Conservation (phyloP, 257 asterid genomes). For the Ehretia macrophylla region DNA sequence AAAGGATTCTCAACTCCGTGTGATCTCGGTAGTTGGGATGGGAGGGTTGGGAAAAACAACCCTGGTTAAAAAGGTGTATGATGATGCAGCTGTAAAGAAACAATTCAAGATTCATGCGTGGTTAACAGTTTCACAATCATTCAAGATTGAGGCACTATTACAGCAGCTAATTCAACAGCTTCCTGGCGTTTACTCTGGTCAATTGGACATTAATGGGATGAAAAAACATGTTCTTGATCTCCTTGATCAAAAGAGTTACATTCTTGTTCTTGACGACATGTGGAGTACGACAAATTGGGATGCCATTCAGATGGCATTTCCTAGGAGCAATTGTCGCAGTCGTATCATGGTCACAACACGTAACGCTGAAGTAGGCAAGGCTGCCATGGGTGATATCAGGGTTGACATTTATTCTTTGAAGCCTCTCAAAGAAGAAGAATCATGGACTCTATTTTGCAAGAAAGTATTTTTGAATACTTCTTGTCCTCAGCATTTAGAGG, state of each 20-base stretch:
- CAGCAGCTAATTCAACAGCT: constrained; percentile 15
- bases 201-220: neutral
- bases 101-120: constrained; percentile 22
- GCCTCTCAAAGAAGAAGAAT: constrained; percentile 10
- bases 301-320: constrained; percentile 20
- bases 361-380: neutral
- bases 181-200: constrained; percentile 4
- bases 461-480: constrained; percentile 14
- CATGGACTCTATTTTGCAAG: constrained; percentile 5
- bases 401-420: constrained; percentile 12
- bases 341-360: constrained; percentile 32
- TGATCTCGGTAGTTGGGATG: constrained; percentile 25
- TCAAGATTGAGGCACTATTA: constrained; percentile 17
- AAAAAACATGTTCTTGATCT: constrained; percentile 7
- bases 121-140: constrained; percentile 23
- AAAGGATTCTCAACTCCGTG: constrained; percentile 12
- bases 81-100: constrained; percentile 15
- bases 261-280: neutral
- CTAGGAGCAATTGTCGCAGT: constrained; percentile 18
- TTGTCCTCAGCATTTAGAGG: constrained; percentile 16
- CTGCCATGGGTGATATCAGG: neutral
- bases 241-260: constrained; percentile 8
- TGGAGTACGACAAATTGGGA: constrained; percentile 26
- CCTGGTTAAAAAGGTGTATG: constrained; percentile 20
- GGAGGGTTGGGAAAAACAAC: constrained; percentile 32